Percentiles rank a stretch among this genome's conserved stretches.
These are phyloP conservation scores for Wakefieldia striispora DNA, from an alignment of 768 basidiomycete genomes.

Conservation along the genomic window DNA sequence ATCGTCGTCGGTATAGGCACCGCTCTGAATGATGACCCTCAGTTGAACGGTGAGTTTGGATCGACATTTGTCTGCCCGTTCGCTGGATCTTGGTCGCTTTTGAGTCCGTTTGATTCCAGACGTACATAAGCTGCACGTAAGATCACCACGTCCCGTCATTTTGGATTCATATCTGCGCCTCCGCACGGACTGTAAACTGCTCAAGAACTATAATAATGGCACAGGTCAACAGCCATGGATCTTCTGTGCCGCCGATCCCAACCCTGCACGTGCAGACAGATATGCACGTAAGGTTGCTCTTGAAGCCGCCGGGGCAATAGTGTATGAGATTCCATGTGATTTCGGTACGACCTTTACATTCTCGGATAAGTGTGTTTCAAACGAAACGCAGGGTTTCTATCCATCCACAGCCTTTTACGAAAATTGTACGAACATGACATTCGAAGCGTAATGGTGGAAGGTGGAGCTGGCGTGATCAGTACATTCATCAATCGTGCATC, in stretches of 20 bases:
- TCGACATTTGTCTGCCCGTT: neutral
- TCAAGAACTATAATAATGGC: slow-evolving; percentile 59
- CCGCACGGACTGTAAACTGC: slow-evolving; percentile 61
- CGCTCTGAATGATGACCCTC: slow-evolving; percentile 87
- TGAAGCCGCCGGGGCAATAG: slow-evolving; percentile 61
- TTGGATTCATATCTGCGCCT: slow-evolving; percentile 77
- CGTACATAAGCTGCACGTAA: slow-evolving; percentile 32
- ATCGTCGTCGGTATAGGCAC: slow-evolving; percentile 92
- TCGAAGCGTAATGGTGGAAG: slow-evolving; percentile 90
- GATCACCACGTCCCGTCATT: slow-evolving; percentile 78
- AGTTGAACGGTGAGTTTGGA: slow-evolving; percentile 76
- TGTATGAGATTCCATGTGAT: slow-evolving; percentile 49
- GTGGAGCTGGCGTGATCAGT: slow-evolving; percentile 80
- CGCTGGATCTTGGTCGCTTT: neutral
- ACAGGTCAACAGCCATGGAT: slow-evolving; percentile 73
- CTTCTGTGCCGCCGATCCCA: slow-evolving; percentile 40
- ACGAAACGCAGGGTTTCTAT: slow-evolving; percentile 33
- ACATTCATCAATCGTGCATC: slow-evolving; percentile 35
- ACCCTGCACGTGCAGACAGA: slow-evolving; percentile 13
- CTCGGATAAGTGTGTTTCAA: neutral
- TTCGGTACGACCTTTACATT: slow-evolving; percentile 32
- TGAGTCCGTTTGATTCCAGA: slow-evolving; percentile 57
- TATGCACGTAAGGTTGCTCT: slow-evolving; percentile 43
- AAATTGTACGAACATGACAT: slow-evolving; percentile 57
- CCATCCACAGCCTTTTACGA: slow-evolving; percentile 49